Conservation (phyloP, 2,329 filamentous ascomycete genomes). For the Talaromyces sp. region DNA sequence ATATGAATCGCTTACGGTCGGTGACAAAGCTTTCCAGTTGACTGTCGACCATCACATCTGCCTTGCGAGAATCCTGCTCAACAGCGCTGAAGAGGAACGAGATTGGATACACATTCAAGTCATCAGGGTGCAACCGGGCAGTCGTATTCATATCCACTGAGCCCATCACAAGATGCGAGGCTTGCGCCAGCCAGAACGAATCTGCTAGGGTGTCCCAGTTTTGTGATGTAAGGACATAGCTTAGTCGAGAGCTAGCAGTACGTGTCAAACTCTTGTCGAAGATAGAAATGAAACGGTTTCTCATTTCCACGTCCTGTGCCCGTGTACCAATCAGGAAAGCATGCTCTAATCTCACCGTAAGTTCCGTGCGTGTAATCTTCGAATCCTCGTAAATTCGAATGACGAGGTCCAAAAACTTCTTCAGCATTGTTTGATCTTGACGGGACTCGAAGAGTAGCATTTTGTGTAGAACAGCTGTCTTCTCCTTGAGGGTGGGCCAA, state of each 20-base stretch:
- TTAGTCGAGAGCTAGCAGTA: conserved; percentile 79
- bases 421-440: conserved; percentile 75
- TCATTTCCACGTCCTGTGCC: conserved; percentile 92
- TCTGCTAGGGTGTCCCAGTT: conserved; percentile 96
- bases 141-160: conserved; percentile 80
- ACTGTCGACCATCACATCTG: conserved; percentile 70
- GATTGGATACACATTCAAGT: conserved; percentile 73
- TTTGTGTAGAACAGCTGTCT: conserved; percentile 97
- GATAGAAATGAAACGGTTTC: conserved; percentile 92
- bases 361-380: conserved; percentile 88
- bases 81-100: conserved; percentile 72
- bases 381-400: conserved; percentile 98
- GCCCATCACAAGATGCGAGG: conserved; percentile 86
- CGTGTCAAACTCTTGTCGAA: conserved; percentile 95
- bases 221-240: conserved; percentile 84
- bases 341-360: conserved; percentile 96
- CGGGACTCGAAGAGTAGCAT: conserved; percentile 95
- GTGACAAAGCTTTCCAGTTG: conserved; percentile 75
- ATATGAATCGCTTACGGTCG: conserved; percentile 76
- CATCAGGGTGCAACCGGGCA: conserved; percentile 73
- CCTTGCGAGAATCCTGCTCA: conserved; percentile 61
- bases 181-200: conserved; percentile 95
- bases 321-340: conserved; percentile 94
- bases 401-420: conserved; percentile 90
- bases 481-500: conserved; percentile 96